Conservation (phyloP, 805 yeast species). For the Suhomyces xylopsoci region DNA sequence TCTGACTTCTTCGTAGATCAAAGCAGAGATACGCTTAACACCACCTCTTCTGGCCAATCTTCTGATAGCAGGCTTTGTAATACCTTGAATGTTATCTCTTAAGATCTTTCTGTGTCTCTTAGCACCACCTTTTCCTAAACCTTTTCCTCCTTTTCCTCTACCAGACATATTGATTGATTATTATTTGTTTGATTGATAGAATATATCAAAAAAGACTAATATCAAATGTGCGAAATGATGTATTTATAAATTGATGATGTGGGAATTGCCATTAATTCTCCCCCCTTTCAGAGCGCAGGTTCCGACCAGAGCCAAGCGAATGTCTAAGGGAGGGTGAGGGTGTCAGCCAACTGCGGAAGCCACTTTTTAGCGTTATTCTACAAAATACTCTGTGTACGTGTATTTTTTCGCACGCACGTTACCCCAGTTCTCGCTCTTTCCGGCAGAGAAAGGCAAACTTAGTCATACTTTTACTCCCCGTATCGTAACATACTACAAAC, state of each 20-base stretch:
- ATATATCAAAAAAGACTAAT: slow-evolving; percentile 11
- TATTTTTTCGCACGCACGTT: background rate
- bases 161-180: slow-evolving; percentile 67
- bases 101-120: slow-evolving; percentile 99
- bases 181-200: slow-evolving; percentile 14
- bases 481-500: background rate
- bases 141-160: slow-evolving; percentile 99
- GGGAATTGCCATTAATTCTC: background rate
- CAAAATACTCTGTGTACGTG: background rate
- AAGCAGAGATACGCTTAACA: slow-evolving; percentile 99
- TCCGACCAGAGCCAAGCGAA: slow-evolving; percentile 1
- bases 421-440: background rate
- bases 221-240: slow-evolving; percentile 7
- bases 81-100: slow-evolving; percentile 99
- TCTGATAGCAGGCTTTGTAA: slow-evolving; percentile 99
- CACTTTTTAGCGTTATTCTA: background rate
- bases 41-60: slow-evolving; percentile 99
- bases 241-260: slow-evolving; percentile 3
- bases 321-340: background rate
- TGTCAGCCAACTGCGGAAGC: slow-evolving; percentile 1
- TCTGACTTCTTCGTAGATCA: slow-evolving; percentile 98
- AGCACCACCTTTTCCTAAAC: slow-evolving; percentile 99
- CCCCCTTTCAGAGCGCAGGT: background rate
- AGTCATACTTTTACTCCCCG: background rate
- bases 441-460: background rate